These are phyloP conservation scores for Cucurbita pepo DNA, from an alignment of 306 rosid species.

Conservation along the genomic window DNA sequence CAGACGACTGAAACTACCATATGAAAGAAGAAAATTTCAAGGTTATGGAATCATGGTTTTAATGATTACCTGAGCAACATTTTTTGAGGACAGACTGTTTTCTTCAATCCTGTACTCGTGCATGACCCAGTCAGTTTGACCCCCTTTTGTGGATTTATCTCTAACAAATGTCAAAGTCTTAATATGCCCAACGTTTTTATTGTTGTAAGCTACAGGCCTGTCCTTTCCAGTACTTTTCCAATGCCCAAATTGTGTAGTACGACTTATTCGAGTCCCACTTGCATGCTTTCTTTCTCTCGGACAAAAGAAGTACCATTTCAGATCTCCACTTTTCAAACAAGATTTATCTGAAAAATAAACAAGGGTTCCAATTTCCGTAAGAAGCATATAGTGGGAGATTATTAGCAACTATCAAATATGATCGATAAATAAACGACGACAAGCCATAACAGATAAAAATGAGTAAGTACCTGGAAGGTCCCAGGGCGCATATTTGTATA, in stretches of 20 bases:
- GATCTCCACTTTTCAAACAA: slow-evolving; percentile 27
- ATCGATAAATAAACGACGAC: not conserved
- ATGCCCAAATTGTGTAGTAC: slow-evolving; percentile 36
- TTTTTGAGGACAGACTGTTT: slow-evolving; percentile 13
- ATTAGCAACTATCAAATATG: not conserved
- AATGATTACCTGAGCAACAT: slow-evolving; percentile 34
- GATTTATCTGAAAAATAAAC: slow-evolving; percentile 29
- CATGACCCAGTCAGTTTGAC: slow-evolving; percentile 78
- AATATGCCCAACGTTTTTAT: slow-evolving; percentile 38
- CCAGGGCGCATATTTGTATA: slow-evolving; percentile 55
- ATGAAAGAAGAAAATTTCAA: not conserved
- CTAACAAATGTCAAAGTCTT: slow-evolving; percentile 55
- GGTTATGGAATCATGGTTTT: not conserved
- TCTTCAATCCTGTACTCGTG: slow-evolving; percentile 62
- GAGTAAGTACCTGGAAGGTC: slow-evolving; percentile 55
- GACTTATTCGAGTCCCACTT: slow-evolving; percentile 40
- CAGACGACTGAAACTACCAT: not conserved
- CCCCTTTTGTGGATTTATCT: slow-evolving; percentile 39
- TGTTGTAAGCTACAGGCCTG: slow-evolving; percentile 16
- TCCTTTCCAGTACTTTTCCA: slow-evolving; percentile 78
- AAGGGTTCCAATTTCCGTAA: not conserved
- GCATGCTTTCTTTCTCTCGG: slow-evolving; percentile 41
- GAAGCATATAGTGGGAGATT: not conserved
- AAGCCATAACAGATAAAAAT: not conserved
- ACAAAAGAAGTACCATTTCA: slow-evolving; percentile 64